phyloP scores from a whole-genome alignment of 305 asterid genomes.

The Solanum hybrid region DNA sequence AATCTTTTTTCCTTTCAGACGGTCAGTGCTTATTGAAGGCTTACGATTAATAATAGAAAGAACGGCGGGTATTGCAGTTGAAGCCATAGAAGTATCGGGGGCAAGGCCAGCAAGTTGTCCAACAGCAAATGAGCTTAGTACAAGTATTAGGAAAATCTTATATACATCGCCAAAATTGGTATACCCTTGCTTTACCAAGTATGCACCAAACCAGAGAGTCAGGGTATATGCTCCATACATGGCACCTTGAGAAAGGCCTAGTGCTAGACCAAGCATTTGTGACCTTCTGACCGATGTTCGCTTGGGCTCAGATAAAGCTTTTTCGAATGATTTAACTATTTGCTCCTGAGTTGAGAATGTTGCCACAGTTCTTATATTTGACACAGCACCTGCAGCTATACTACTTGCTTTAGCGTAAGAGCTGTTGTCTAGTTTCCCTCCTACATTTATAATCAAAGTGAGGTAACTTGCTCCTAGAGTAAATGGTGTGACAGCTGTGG shows the following conservation, averaged over 20 bases:
- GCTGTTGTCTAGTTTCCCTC: constrained; percentile 57
- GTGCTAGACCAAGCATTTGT: constrained; percentile 52
- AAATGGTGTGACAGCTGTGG: constrained; percentile 62
- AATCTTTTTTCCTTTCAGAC: constrained; percentile 32
- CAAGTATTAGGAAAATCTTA: constrained; percentile 81
- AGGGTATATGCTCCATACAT: constrained; percentile 79
- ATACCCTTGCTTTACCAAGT: constrained; percentile 39
- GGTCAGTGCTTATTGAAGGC: constrained; percentile 37
- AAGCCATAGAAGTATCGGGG: constrained; percentile 67
- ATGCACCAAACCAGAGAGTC: constrained; percentile 64
- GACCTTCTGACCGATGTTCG: constrained; percentile 41
- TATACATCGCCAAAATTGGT: constrained; percentile 56
- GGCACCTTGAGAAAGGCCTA: constrained; percentile 65
- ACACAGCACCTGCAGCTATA: constrained; percentile 71
- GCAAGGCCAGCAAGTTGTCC: constrained; percentile 95
- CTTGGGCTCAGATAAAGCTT: constrained; percentile 49
- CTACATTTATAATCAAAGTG: constrained; percentile 60
- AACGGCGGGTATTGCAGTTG: constrained; percentile 52
- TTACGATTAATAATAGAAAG: constrained; percentile 38
- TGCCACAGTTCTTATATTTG: constrained; percentile 71
- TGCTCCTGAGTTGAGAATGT: constrained; percentile 65
- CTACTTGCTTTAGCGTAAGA: constrained; percentile 63
- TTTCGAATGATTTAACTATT: constrained; percentile 51
- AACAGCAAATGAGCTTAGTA: constrained; percentile 77
- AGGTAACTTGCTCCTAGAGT: constrained; percentile 75